Conservation (phyloP, 306 rosid genomes). For the Vicia faba region DNA sequence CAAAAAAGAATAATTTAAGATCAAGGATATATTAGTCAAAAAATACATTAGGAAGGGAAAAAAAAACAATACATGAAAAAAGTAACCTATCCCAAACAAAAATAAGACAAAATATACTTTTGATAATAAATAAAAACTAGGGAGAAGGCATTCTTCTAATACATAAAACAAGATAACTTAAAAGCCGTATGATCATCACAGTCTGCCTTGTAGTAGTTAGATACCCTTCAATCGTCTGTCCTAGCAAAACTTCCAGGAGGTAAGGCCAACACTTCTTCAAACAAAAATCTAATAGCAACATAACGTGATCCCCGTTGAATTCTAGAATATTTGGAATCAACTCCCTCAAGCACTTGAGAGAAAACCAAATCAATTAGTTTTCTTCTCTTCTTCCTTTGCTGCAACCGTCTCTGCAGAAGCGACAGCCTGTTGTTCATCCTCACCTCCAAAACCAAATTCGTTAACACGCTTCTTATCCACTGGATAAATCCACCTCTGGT, state of each 20-base stretch:
- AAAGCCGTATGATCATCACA: conserved; percentile 20
- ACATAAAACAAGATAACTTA: conserved; percentile 20
- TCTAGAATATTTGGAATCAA: conserved; percentile 20
- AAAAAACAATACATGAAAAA: conserved; percentile 17
- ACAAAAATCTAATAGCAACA: conserved; percentile 40
- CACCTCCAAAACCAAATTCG: conserved; percentile 95
- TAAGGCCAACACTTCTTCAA: conserved; percentile 18
- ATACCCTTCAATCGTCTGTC: conserved; percentile 27
- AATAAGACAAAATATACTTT: conserved; percentile 19
- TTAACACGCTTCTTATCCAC: conserved; percentile 93
- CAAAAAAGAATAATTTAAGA: conserved; percentile 4
- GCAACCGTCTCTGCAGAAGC: conserved; percentile 44
- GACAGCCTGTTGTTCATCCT: conserved; percentile 54
- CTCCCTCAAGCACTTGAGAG: conserved; percentile 18
- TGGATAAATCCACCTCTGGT: conserved; percentile 93
- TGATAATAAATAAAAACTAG: conserved; percentile 23
- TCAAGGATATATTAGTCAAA: conserved; percentile 6
- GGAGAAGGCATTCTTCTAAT: conserved; percentile 22
- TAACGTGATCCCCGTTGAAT: conserved; percentile 34
- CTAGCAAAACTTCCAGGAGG: conserved; percentile 30
- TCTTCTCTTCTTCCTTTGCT: conserved; percentile 79
- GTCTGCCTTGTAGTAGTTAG: conserved; percentile 4
- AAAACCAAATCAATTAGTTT: conserved; percentile 72
- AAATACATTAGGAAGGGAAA: conserved; percentile 26
- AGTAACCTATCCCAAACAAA: conserved; percentile 25